These are phyloP conservation scores for Anthracocystis setariae DNA, from an alignment of 1,284 basidiomycete species.

Conservation along the genomic window DNA sequence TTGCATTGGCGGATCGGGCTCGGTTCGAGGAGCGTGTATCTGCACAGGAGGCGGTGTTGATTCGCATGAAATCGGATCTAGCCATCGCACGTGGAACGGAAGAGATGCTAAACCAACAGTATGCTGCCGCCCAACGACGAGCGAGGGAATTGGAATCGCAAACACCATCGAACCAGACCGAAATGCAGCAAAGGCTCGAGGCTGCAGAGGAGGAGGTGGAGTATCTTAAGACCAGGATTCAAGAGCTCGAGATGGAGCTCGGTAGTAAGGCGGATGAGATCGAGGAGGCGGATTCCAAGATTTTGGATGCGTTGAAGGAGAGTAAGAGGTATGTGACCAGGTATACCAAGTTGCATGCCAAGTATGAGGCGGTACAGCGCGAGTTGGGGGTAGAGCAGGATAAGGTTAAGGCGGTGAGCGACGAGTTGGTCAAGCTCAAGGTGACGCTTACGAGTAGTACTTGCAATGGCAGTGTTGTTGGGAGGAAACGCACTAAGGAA, in stretches of 20 bases:
- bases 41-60: constrained; percentile 15
- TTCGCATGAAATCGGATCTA: constrained; percentile 23
- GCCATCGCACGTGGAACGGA: constrained; percentile 21
- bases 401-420: neutral
- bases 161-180: no score
- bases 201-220: neutral
- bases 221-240: constrained; percentile 27
- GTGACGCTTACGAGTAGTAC: neutral
- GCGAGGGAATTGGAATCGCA: constrained; percentile 18
- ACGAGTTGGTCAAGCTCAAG: constrained; percentile 3
- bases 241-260: constrained; percentile 54
- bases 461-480: constrained; percentile 5
- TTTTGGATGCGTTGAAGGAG: constrained; percentile 54
- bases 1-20: neutral
- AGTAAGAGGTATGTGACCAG: constrained; percentile 47
- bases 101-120: constrained; percentile 38
- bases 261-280: constrained; percentile 54
- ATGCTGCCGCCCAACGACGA: constrained; percentile 18
- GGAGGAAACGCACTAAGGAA: constrained; percentile 25
- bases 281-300: constrained; percentile 60
- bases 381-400: constrained; percentile 5
- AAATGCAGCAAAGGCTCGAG: neutral
- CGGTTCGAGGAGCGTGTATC: neutral
- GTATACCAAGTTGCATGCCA: constrained; percentile 22
- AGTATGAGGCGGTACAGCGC: constrained; percentile 27